Percentiles rank a stretch among this genome's conserved stretches.
Evolutionary conservation across 441 rosid genomes (phyloP).

Genomic region (Gossypium davidsonii): DNA sequence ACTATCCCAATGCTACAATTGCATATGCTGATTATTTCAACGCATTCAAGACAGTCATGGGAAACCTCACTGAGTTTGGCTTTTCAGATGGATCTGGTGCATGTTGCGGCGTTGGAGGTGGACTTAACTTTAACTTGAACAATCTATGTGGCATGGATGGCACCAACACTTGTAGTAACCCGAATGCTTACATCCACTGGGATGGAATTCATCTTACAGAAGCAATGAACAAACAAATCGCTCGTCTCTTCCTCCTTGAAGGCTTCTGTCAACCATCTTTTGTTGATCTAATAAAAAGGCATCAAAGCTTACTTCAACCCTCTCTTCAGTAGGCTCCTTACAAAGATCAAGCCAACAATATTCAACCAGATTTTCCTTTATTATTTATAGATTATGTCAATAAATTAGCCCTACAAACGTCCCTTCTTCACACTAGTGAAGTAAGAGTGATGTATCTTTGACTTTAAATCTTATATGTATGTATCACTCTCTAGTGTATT

Average conservation of each 20-base stretch:
- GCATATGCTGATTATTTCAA: not conserved
- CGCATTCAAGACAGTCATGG: not conserved
- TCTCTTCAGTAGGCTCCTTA: no score
- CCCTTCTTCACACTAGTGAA: no score
- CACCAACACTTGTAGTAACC: not conserved
- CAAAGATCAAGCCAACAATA: no score
- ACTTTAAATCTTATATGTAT: no score
- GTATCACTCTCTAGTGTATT: no score
- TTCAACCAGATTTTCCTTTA: no score
- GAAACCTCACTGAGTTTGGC: not conserved
- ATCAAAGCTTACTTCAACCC: no score
- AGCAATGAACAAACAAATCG: not conserved
- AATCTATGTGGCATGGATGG: not conserved
- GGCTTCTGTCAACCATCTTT: not conserved
- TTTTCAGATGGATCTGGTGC: not conserved
- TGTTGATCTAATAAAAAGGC: not conserved
- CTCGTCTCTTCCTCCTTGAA: not conserved
- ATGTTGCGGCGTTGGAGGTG: not conserved
- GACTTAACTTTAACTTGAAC: not conserved
- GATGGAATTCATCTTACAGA: not conserved
- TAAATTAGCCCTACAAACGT: no score
- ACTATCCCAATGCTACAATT: no score
- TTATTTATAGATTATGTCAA: no score
- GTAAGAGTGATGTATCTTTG: no score
- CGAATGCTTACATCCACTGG: not conserved